Percentiles rank a stretch among this genome's conserved stretches.
These are phyloP conservation scores for Podila epicladia DNA, from an alignment of 192 early-diverging fungal genomes.

Conservation along the genomic window DNA sequence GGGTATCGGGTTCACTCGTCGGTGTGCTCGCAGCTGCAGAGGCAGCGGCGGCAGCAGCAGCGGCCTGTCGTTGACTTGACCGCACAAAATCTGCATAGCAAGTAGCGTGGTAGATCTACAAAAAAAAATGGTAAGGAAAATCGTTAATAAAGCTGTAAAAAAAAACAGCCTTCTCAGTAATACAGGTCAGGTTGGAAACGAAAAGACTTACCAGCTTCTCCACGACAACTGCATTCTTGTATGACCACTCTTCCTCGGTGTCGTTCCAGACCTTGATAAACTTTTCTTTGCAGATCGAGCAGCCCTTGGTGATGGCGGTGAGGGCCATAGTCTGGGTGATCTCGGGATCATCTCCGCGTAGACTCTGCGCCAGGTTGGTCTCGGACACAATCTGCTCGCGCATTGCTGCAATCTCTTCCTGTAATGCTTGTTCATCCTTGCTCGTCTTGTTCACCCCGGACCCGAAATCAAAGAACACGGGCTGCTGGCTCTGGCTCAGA, in stretches of 20 bases:
- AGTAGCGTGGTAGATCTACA: slow-evolving; percentile 68
- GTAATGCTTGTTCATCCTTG: slow-evolving; percentile 30
- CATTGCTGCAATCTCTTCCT: slow-evolving; percentile 34
- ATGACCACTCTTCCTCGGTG: slow-evolving; percentile 79
- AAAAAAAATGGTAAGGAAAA: slow-evolving; percentile 15
- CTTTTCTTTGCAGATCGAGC: slow-evolving; percentile 81
- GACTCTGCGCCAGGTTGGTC: slow-evolving; percentile 16
- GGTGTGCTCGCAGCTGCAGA: background rate
- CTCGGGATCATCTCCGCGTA: slow-evolving; percentile 32
- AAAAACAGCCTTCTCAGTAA: background rate
- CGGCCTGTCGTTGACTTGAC: slow-evolving; percentile 35
- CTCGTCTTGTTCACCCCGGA: slow-evolving; percentile 31
- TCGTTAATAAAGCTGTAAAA: too few species aligned
- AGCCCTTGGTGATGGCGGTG: slow-evolving; percentile 61
- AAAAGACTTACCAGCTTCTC: slow-evolving; percentile 59
- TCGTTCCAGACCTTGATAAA: slow-evolving; percentile 81
- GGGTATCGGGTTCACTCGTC: background rate
- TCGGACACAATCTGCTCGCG: slow-evolving; percentile 42
- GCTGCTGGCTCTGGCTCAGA: slow-evolving; percentile 32
- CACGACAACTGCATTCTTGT: slow-evolving; percentile 71
- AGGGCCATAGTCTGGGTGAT: slow-evolving; percentile 58
- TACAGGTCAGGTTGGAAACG: background rate
- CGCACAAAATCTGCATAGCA: slow-evolving; percentile 63
- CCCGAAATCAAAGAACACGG: slow-evolving; percentile 51
- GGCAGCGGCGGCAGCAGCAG: slow-evolving; percentile 1